These are phyloP conservation scores for Pestalotiopsis sp. DNA, from an alignment of 2,329 filamentous ascomycete genomes.

Conservation along the genomic window DNA sequence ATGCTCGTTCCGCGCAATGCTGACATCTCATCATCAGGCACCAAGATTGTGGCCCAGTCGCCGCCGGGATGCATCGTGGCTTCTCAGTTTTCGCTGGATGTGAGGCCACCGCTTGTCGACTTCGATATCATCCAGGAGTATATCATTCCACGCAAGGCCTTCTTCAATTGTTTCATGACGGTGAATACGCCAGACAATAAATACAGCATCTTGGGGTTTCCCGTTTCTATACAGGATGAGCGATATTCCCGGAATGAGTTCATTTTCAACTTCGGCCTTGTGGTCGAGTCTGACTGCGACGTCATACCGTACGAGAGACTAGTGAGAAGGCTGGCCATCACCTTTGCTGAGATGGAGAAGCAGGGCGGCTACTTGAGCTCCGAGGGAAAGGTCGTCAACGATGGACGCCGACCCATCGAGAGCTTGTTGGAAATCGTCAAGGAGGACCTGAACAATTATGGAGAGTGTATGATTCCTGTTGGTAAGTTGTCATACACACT, in stretches of 20 bases:
- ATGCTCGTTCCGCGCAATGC: background rate
- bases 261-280: conserved; percentile 96
- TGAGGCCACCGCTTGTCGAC: conserved; percentile 71
- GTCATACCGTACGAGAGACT: conserved; percentile 82
- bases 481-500: conserved; percentile 52
- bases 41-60: conserved; percentile 64
- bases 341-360: conserved; percentile 89
- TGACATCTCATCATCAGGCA: conserved; percentile 45
- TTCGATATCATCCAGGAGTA: conserved; percentile 89
- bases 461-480: conserved; percentile 97
- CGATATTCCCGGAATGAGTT: conserved; percentile 93
- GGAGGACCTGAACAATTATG: conserved; percentile 94
- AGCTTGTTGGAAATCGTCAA: conserved; percentile 79
- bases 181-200: conserved; percentile 71
- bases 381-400: conserved; percentile 34
- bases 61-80: conserved; percentile 64
- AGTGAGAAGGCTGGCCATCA: conserved; percentile 80
- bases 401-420: conserved; percentile 73
- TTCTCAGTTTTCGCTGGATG: conserved; percentile 37
- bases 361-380: conserved; percentile 80
- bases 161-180: conserved; percentile 88
- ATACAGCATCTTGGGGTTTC: conserved; percentile 83
- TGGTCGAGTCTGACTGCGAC: conserved; percentile 69
- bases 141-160: conserved; percentile 91
- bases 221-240: conserved; percentile 81